Evolutionary conservation across 148 eudicot genomes (phyloP).

Genomic region (Camellia japonica): DNA sequence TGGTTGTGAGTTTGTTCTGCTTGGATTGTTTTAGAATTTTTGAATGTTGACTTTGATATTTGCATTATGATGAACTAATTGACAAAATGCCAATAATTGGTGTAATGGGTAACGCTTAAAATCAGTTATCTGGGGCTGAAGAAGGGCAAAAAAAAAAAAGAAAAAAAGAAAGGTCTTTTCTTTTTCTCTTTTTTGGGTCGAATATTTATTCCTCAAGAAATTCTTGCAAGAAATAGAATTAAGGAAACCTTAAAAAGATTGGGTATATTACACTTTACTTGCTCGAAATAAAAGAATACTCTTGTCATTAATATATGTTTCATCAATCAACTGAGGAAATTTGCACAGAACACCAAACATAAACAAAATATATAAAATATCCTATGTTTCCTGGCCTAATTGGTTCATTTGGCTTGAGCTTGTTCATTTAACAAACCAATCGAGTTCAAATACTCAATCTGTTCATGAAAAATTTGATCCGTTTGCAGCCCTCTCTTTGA

Average conservation of each 20-base stretch:
- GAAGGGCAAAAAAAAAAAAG: not conserved
- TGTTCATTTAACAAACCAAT: too few relatives aligned
- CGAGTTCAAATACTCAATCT: not conserved
- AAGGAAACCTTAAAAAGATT: too few relatives aligned
- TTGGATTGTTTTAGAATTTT: not conserved
- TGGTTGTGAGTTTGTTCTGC: not conserved
- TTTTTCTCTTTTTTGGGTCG: not conserved
- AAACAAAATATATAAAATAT: too few relatives aligned
- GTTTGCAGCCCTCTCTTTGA: not conserved
- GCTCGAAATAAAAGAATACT: too few relatives aligned
- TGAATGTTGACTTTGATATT: not conserved
- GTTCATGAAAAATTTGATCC: not conserved
- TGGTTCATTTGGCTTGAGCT: too few relatives aligned
- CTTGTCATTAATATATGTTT: too few relatives aligned
- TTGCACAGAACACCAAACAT: too few relatives aligned
- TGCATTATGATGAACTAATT: not conserved
- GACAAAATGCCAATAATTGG: not conserved
- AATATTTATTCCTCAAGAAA: not conserved
- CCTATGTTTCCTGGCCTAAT: too few relatives aligned
- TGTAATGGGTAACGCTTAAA: not conserved
- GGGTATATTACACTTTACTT: too few relatives aligned
- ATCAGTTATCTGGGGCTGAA: not conserved
- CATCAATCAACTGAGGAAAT: too few relatives aligned
- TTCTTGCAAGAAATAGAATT: too few relatives aligned
- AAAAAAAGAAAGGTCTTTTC: not conserved